Percentiles rank a stretch among this genome's conserved stretches.
Evolutionary conservation across 495 filamentous ascomycete genomes (phyloP).

Genomic region (Penicillium desertorum): DNA sequence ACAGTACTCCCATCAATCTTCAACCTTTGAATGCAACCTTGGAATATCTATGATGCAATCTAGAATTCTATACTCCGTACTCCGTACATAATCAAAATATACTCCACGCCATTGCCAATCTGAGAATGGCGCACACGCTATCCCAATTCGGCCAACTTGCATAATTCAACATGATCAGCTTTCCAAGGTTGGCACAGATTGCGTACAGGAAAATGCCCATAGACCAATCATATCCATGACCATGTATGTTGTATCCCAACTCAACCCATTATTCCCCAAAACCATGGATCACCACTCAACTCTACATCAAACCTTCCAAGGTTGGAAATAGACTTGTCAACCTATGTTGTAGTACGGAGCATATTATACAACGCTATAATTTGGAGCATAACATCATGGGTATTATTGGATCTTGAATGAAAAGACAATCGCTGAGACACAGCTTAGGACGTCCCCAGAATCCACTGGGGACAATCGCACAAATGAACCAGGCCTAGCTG

Average conservation of each 20-base stretch:
- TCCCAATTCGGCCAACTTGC: slow-evolving; percentile 1
- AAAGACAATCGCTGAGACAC: slow-evolving; percentile 43
- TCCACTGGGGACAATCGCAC: slow-evolving; percentile 20
- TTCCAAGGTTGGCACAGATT: neutral
- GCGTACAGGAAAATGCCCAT: neutral
- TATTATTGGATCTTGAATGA: slow-evolving; percentile 31
- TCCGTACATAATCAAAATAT: neutral
- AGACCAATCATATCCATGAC: neutral
- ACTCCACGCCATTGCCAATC: slow-evolving; percentile 7
- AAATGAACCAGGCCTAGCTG: slow-evolving; percentile 12
- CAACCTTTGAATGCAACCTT: too few relatives aligned
- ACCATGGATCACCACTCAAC: neutral
- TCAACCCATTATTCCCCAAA: slow-evolving; percentile 2
- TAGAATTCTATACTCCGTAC: neutral
- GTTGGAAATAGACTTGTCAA: neutral
- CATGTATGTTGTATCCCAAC: neutral
- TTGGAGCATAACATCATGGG: slow-evolving; percentile 28
- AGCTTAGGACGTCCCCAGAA: slow-evolving; percentile 46
- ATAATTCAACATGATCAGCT: slow-evolving; percentile 6
- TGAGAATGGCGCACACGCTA: slow-evolving; percentile 7
- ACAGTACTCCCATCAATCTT: too few relatives aligned
- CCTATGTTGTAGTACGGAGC: neutral
- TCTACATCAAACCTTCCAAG: too few relatives aligned
- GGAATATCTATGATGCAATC: too few relatives aligned
- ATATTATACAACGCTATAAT: neutral